phyloP scores from a whole-genome alignment of 352 stramenopile genomes.

The Globisporangium acanthophoron region DNA sequence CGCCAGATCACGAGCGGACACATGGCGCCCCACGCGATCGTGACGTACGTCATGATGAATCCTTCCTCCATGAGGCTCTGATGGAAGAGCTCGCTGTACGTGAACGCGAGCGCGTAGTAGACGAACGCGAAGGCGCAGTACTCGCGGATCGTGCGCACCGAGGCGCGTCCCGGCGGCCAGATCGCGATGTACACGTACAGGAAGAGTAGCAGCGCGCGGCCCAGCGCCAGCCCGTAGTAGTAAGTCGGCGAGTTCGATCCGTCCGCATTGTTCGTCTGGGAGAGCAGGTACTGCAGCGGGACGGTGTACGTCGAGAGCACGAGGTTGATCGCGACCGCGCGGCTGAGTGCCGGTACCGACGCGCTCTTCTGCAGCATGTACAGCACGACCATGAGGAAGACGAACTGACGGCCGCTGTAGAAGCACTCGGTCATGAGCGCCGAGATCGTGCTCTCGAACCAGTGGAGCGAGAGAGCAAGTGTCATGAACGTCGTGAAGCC shows the following conservation, averaged over 20 bases:
- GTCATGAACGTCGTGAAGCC: constrained; percentile 12
- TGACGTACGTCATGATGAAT: constrained; percentile 29
- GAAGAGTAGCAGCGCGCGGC: constrained; percentile 38
- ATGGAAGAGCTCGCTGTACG: constrained; percentile 36
- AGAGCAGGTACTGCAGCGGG: constrained; percentile 20
- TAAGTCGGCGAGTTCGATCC: background rate
- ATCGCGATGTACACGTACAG: constrained; percentile 30
- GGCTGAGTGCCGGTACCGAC: constrained; percentile 40
- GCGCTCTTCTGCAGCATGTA: constrained; percentile 50
- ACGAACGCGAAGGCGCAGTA: constrained; percentile 47
- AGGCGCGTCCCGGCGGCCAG: constrained; percentile 34
- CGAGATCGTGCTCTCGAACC: constrained; percentile 5
- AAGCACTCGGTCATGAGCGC: constrained; percentile 30
- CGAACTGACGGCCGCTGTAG: constrained; percentile 32
- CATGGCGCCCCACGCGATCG: constrained; percentile 44
- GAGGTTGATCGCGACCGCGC: background rate
- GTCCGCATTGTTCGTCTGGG: background rate
- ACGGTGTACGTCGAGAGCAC: constrained; percentile 50
- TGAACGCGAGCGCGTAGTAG: constrained; percentile 34
- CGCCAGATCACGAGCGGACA: constrained; percentile 43
- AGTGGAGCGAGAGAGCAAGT: constrained; percentile 21
- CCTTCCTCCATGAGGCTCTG: constrained; percentile 16
- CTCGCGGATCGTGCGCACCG: constrained; percentile 39
- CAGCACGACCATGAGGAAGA: constrained; percentile 68
- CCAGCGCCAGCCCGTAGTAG: constrained; percentile 36